Percentiles rank a stretch among this genome's conserved stretches.
These are phyloP conservation scores for Solanum corneliomulleri DNA, from an alignment of 257 asterid genomes.

Conservation along the genomic window DNA sequence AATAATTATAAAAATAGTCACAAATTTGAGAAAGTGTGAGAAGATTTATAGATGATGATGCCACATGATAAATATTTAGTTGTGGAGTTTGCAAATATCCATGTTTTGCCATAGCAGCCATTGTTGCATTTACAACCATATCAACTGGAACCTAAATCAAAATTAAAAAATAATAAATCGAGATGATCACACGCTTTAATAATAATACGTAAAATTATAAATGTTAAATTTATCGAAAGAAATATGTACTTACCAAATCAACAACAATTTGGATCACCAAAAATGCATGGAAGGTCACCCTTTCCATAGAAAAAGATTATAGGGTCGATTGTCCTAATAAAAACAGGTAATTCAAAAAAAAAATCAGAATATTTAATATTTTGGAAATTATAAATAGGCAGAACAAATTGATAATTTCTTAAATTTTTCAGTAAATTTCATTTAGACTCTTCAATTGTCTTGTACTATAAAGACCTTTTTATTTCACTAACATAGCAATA, in stretches of 20 bases:
- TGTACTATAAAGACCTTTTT: not conserved
- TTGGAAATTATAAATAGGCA: not conserved
- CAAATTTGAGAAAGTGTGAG: not conserved
- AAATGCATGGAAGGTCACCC: constrained; percentile 34
- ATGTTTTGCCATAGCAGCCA: constrained; percentile 34
- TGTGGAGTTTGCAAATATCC: not conserved
- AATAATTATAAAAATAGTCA: constrained; percentile 12
- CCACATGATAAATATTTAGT: constrained; percentile 20
- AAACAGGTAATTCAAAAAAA: not conserved
- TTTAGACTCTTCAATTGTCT: not conserved
- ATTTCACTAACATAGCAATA: no score
- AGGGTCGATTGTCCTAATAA: constrained; percentile 18
- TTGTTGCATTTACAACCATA: constrained; percentile 25
- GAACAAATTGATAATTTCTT: not conserved
- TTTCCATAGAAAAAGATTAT: constrained; percentile 28
- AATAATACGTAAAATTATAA: fast-evolving
- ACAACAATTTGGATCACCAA: constrained; percentile 16
- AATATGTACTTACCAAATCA: not conserved
- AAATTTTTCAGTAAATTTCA: not conserved
- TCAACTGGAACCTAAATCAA: constrained; percentile 28
- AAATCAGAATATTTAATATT: not conserved
- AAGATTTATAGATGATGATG: constrained; percentile 16
- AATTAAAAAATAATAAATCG: fast-evolving
- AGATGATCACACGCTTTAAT: not conserved
- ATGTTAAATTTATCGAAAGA: not conserved